phyloP scores from a whole-genome alignment of 495 filamentous ascomycete species.

The Talaromyces stipitatus region DNA sequence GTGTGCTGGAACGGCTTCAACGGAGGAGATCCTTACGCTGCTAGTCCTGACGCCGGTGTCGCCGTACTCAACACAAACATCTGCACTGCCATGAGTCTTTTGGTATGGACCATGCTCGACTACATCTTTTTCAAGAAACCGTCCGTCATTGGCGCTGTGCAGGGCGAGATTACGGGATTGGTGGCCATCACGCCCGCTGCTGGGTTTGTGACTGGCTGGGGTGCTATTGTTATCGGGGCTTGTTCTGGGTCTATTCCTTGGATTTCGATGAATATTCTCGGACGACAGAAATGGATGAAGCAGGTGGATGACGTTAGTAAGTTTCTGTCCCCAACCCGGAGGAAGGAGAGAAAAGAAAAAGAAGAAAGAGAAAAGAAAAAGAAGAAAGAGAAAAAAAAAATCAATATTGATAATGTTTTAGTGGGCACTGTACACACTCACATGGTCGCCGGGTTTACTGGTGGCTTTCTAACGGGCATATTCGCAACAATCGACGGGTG shows the following conservation, averaged over 20 bases:
- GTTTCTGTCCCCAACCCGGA: background rate
- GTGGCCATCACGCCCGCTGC: conserved; percentile 51
- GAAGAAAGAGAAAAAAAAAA: too few species aligned
- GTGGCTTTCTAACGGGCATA: conserved; percentile 45
- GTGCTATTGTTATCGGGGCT: conserved; percentile 43
- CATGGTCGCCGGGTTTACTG: conserved; percentile 41
- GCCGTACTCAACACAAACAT: conserved; percentile 52
- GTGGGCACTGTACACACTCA: conserved; percentile 49
- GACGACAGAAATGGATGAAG: conserved; percentile 34
- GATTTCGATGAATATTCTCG: conserved; percentile 46
- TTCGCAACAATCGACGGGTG: conserved; percentile 45
- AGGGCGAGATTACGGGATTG: conserved; percentile 48
- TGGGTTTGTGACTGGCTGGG: conserved; percentile 49
- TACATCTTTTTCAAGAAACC: conserved; percentile 42
- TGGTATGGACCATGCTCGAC: conserved; percentile 42
- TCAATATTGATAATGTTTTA: background rate
- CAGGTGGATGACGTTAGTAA: conserved; percentile 40
- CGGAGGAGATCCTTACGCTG: conserved; percentile 49
- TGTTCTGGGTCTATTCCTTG: conserved; percentile 45
- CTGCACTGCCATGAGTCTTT: conserved; percentile 42
- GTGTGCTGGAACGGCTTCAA: conserved; percentile 55
- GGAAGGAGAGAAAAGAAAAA: too few species aligned
- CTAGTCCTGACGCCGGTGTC: conserved; percentile 47
- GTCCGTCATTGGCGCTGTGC: conserved; percentile 44
- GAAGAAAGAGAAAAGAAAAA: too few species aligned